Evolutionary conservation across 768 basidiomycete species (phyloP).

Genomic region (Imleria badia): DNA sequence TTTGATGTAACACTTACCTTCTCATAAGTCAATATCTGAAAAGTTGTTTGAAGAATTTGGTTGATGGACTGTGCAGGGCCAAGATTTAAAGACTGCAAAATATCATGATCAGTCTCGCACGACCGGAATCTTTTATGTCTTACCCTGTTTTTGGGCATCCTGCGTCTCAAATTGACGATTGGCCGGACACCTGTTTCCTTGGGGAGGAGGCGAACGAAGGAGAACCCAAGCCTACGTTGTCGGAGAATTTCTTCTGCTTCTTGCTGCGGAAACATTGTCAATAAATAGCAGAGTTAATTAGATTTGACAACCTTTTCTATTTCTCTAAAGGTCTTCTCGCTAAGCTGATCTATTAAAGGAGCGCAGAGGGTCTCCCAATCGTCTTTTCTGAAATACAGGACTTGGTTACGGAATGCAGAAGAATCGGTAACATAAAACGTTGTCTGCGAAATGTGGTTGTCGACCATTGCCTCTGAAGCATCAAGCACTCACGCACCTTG

Average conservation of each 20-base stretch:
- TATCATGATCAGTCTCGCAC: not conserved
- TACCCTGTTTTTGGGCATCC: conserved; percentile 40
- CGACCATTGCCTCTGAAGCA: not conserved
- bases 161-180: conserved; percentile 85
- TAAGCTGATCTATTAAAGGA: conserved; percentile 78
- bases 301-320: conserved; percentile 58
- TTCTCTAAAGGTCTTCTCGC: conserved; percentile 64
- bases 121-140: not conserved
- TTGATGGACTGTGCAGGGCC: conserved; percentile 70
- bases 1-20: conserved; percentile 48
- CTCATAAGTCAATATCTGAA: conserved; percentile 86
- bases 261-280: conserved; percentile 37
- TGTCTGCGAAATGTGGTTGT: conserved; percentile 49
- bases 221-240: conserved; percentile 77
- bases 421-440: conserved; percentile 95
- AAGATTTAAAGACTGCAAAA: conserved; percentile 31
- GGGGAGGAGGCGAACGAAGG: conserved; percentile 85
- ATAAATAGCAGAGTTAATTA: not conserved
- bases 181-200: conserved; percentile 95
- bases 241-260: conserved; percentile 66
- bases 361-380: conserved; percentile 86
- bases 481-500: conserved; percentile 48
- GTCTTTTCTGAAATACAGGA: conserved; percentile 92
- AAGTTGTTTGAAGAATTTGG: conserved; percentile 78
- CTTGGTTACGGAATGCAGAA: conserved; percentile 74